These are phyloP conservation scores for Ganoderma lingzhi DNA, from an alignment of 1,284 basidiomycete species.

Conservation along the genomic window DNA sequence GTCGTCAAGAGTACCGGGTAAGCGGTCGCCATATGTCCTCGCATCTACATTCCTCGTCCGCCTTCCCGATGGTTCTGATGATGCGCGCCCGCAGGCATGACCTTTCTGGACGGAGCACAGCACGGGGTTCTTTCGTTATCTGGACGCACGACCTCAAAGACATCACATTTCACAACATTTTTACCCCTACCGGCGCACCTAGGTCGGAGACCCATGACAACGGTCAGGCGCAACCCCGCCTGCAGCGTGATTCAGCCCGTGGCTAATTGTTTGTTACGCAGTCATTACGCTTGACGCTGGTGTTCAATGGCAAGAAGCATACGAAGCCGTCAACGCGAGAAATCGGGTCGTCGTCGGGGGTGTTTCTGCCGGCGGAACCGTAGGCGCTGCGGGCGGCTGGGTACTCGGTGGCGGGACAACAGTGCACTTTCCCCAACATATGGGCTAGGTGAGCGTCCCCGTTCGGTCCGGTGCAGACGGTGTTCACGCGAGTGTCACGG, in stretches of 20 bases:
- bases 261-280: slow-evolving; percentile 16
- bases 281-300: slow-evolving; percentile 53
- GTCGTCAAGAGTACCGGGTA: slow-evolving; percentile 58
- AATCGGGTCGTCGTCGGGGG: slow-evolving; percentile 39
- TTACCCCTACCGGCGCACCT: slow-evolving; percentile 33
- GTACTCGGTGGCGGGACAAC: slow-evolving; percentile 52
- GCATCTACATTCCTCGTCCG: not conserved
- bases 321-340: slow-evolving; percentile 43
- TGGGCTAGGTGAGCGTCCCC: slow-evolving; percentile 47
- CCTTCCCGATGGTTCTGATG: slow-evolving; percentile 9
- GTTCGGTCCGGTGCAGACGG: not conserved
- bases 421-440: slow-evolving; percentile 49
- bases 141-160: slow-evolving; percentile 39
- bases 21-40: slow-evolving; percentile 18
- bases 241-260: slow-evolving; percentile 2
- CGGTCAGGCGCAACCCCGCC: slow-evolving; percentile 18
- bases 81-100: slow-evolving; percentile 32
- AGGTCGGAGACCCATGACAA: slow-evolving; percentile 27
- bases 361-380: slow-evolving; percentile 44
- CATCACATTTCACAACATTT: slow-evolving; percentile 34
- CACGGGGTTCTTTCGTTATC: slow-evolving; percentile 33
- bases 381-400: slow-evolving; percentile 47
- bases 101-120: slow-evolving; percentile 36
- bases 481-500: slow-evolving; percentile 2
- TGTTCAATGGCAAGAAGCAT: slow-evolving; percentile 54